phyloP scores from a whole-genome alignment of 495 filamentous ascomycete species.

The Podospora pseudopauciseta region DNA sequence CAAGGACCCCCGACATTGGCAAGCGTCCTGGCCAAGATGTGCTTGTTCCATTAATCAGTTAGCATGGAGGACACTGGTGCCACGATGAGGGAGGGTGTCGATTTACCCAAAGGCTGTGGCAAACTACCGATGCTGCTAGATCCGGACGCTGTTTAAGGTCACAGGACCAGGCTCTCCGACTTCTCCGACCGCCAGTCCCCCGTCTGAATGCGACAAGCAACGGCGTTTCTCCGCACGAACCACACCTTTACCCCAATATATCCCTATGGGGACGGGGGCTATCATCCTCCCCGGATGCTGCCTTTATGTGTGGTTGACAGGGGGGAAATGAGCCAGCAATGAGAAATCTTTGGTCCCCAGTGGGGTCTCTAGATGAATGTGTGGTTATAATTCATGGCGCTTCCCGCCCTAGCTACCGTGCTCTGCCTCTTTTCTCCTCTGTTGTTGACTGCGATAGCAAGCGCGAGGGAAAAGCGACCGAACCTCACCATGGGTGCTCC shows the following conservation, averaged over 20 bases:
- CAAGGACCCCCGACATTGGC: not conserved
- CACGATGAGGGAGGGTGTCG: too few relatives aligned
- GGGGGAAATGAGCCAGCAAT: not conserved
- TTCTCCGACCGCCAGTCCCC: not conserved
- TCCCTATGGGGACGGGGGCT: not conserved
- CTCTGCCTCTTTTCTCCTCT: not conserved
- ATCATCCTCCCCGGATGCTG: not conserved
- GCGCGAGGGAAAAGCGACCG: not conserved
- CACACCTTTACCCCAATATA: not conserved
- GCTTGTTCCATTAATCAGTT: not conserved
- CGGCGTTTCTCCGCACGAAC: not conserved
- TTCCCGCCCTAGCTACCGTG: not conserved
- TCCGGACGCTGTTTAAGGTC: too few relatives aligned
- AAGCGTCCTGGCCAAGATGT: not conserved
- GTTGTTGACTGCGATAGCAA: not conserved
- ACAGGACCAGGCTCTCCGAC: not conserved
- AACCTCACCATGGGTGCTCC: not conserved
- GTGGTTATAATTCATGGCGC: not conserved
- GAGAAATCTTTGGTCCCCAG: not conserved
- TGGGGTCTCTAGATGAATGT: not conserved
- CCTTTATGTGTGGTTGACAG: not conserved
- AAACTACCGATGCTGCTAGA: too few relatives aligned
- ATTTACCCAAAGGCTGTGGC: too few relatives aligned
- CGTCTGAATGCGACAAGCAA: not conserved
- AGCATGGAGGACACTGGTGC: too few relatives aligned